These are phyloP conservation scores for Encephalitozoon intestinalis DNA, from an alignment of 371 early-diverging fungal genomes.

Conservation along the genomic window DNA sequence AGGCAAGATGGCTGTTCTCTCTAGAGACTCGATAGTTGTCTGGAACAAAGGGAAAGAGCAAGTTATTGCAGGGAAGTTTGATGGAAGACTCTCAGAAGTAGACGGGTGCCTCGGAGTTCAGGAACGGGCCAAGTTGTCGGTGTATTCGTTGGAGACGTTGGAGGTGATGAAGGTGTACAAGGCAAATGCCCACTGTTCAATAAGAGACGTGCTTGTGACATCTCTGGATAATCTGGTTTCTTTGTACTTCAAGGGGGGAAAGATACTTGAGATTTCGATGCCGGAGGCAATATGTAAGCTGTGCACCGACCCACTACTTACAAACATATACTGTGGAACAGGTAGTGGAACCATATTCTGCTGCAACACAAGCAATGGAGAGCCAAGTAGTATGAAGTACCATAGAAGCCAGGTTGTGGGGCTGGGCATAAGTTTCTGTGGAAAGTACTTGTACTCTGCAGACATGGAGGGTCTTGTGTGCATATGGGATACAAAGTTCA, in stretches of 20 bases:
- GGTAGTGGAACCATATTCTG: slow-evolving; percentile 8
- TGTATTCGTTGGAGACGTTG: not conserved
- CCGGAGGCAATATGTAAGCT: slow-evolving; percentile 31
- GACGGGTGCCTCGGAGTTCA: not conserved
- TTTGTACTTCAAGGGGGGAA: not conserved
- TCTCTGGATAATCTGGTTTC: not conserved
- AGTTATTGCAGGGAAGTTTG: not conserved
- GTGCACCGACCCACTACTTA: slow-evolving; percentile 15
- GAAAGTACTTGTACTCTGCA: slow-evolving; percentile 19
- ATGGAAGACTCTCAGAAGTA: not conserved
- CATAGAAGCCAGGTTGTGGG: slow-evolving; percentile 1
- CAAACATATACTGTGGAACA: slow-evolving; percentile 23
- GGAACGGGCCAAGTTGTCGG: not conserved
- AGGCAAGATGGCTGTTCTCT: not conserved
- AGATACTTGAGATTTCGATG: slow-evolving; percentile 7
- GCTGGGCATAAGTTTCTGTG: slow-evolving; percentile 22
- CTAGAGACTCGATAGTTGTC: not conserved
- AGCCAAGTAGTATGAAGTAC: slow-evolving; percentile 2
- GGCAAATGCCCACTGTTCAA: not conserved
- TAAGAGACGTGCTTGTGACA: not conserved
- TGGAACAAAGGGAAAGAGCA: too few relatives aligned
- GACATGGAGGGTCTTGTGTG: not conserved
- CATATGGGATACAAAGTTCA: slow-evolving; percentile 23
- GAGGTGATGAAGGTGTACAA: not conserved
- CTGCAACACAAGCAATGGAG: not conserved